These are phyloP conservation scores for Podospora appendiculata DNA, from an alignment of 495 filamentous ascomycete species.

Conservation along the genomic window DNA sequence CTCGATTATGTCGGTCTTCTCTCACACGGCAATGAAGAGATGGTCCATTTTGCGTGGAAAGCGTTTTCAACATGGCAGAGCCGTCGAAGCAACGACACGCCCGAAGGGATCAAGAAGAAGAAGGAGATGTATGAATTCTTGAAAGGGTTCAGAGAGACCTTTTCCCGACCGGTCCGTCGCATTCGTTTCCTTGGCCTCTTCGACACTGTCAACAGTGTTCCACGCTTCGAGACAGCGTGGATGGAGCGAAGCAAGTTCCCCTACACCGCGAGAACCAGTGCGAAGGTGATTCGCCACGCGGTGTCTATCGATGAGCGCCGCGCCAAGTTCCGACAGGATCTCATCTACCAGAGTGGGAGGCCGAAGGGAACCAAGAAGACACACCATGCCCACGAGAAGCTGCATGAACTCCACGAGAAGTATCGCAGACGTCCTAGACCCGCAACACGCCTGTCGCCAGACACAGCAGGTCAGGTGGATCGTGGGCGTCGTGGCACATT, in stretches of 20 bases:
- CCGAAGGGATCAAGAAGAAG: slow-evolving; percentile 49
- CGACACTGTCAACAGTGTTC: slow-evolving; percentile 77
- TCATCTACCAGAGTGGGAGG: slow-evolving; percentile 53
- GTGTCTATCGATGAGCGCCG: slow-evolving; percentile 74
- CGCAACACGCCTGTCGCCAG: background rate
- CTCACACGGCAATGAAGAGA: slow-evolving; percentile 78
- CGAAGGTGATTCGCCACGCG: slow-evolving; percentile 61
- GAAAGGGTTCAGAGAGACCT: slow-evolving; percentile 79
- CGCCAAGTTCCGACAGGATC: slow-evolving; percentile 61
- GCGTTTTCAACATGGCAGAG: slow-evolving; percentile 81
- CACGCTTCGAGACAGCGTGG: slow-evolving; percentile 76
- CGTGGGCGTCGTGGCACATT: slow-evolving; percentile 12
- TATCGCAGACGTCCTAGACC: slow-evolving; percentile 16
- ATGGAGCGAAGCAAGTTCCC: slow-evolving; percentile 78
- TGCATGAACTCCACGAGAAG: slow-evolving; percentile 33
- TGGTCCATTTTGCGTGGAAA: slow-evolving; percentile 81
- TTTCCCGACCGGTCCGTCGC: slow-evolving; percentile 66
- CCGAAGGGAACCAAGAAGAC: slow-evolving; percentile 25
- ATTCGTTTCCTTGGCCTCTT: slow-evolving; percentile 67
- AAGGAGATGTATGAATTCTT: slow-evolving; percentile 65
- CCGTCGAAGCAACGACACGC: slow-evolving; percentile 49
- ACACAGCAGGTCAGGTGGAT: background rate
- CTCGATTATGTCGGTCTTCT: slow-evolving; percentile 75
- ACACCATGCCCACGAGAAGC: slow-evolving; percentile 27
- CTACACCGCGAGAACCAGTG: slow-evolving; percentile 72